phyloP scores from a whole-genome alignment of 2,329 filamentous ascomycete genomes.

The Parastagonospora nodorum region DNA sequence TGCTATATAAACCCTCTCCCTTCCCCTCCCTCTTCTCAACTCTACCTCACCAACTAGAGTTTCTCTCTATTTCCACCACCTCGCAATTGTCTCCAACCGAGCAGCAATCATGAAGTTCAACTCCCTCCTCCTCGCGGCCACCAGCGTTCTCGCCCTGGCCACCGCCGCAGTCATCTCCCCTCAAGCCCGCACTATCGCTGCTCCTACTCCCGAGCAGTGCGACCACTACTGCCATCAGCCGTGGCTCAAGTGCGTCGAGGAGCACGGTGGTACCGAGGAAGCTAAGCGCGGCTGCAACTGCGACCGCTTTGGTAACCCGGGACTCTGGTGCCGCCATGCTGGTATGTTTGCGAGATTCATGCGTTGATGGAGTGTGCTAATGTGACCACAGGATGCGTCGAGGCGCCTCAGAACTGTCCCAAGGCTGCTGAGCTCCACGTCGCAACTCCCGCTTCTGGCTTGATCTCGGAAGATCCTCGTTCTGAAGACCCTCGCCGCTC shows the following conservation, averaged over 20 bases:
- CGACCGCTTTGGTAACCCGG: background rate
- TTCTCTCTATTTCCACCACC: background rate
- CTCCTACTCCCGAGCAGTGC: background rate
- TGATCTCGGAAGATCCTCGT: too few species aligned
- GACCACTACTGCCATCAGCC: background rate
- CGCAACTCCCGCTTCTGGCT: background rate
- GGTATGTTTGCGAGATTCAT: background rate
- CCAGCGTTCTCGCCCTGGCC: background rate
- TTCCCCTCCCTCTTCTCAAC: background rate
- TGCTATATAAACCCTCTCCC: background rate
- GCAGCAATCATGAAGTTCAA: constrained; percentile 1
- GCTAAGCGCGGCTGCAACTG: background rate
- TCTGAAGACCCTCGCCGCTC: too few species aligned
- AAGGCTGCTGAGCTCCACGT: background rate
- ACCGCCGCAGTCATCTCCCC: background rate
- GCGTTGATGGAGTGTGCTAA: too few species aligned
- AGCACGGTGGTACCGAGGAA: background rate
- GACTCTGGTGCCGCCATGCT: background rate
- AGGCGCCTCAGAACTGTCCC: background rate
- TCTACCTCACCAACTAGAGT: background rate
- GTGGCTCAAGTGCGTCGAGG: background rate
- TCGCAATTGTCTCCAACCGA: background rate
- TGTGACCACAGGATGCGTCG: background rate
- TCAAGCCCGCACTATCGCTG: background rate
- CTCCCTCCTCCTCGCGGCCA: background rate